Base-by-base conservation (phyloP, 2,329 filamentous ascomycete genomes). In the Exserohilum rostratum region DNA sequence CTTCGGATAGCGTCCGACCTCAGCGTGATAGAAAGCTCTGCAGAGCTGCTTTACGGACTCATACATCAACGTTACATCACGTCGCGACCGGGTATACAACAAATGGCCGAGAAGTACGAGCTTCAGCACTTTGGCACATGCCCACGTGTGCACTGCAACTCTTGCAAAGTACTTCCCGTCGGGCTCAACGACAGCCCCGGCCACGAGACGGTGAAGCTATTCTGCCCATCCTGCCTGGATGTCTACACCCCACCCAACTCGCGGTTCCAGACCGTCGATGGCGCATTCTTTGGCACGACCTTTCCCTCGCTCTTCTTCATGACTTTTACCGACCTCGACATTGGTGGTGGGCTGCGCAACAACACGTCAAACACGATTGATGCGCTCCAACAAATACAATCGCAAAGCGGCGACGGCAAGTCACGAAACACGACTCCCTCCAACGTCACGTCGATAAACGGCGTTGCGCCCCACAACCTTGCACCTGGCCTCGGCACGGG, bases 31-130 rank as follows among this genome's bases (percentile, higher is more conserved):
- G 95, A 99, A 79, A 96, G 90, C 62, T 96, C 92, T 0, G 93
- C 95, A n/a, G 95, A 99, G 80, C 88, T 98, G 80, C 87, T 99
- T 20, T 99, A 99, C 78, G 95, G 95, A 35, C 85, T 99, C 55
- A 99, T 99, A 76, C 95, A 99, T 79, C 95, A 98, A 77, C 90
- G 95, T 53, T 99, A 97, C 78, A 98, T 99, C 78, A 98, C 93
- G 70, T 97, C 93, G 20, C 86, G 95, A 55, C 91, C 91, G 2
- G 95, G 95, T 47, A 98, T 99, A 69, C 93, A 98, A 78, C 93
- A 97, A 75, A 99, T 99, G 95, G 91, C 93, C 60, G 95, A 99
- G 77, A 99, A 99, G 77, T 99, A 98, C 80, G 93, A 98, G 77
- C 84, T 96, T 44, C 90, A 93, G 58, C 93, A 99, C 79, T 99